phyloP scores from a whole-genome alignment of 306 rosid species.

The Trifolium pratense region DNA sequence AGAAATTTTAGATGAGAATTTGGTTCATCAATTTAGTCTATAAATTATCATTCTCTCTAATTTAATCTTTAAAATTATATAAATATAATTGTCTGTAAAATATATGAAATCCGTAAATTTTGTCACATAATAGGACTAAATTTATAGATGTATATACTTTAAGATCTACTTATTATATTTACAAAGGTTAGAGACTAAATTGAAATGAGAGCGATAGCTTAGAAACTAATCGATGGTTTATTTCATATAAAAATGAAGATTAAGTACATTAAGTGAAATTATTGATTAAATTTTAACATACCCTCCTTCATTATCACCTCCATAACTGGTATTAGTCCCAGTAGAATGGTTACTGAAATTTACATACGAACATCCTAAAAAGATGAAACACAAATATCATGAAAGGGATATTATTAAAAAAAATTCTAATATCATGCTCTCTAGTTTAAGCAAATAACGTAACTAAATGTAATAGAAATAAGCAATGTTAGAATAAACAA shows the following conservation, averaged over 20 bases:
- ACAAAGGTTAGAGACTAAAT: no score
- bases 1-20: constrained; percentile 24
- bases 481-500: not conserved
- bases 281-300: constrained; percentile 46
- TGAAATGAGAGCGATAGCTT: no score
- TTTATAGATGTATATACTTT: no score
- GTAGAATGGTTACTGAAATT: constrained; percentile 55
- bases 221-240: no score
- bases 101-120: no score
- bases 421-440: not conserved
- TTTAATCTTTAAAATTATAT: no score
- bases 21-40: not conserved
- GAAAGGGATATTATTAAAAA: constrained; percentile 3
- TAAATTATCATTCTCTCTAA: no score
- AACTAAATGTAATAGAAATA: constrained; percentile 13
- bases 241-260: not conserved
- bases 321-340: constrained; percentile 50
- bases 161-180: no score
- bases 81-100: no score
- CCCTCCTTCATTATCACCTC: constrained; percentile 62
- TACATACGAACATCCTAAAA: constrained; percentile 62
- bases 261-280: constrained; percentile 8
- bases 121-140: no score
- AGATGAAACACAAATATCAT: constrained; percentile 15
- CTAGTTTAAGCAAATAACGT: not conserved